Base-by-base conservation (phyloP, 345 rosid species). In the Atalantia buxifolia region DNA sequence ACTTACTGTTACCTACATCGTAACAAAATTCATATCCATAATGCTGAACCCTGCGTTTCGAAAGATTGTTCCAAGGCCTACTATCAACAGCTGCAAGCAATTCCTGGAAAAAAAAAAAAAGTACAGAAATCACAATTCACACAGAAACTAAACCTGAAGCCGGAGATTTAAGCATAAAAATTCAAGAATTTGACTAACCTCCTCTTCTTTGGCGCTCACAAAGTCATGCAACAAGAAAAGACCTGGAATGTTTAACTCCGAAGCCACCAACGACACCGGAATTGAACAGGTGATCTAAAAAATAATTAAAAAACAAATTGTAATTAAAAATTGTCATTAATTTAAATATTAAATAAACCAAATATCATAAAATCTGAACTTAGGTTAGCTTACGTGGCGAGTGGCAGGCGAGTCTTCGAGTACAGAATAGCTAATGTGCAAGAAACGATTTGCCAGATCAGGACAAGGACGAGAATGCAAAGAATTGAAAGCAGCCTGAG, bases 1-100 rank as follows among this genome's bases (percentile, higher is more conserved):
- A 38, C 12, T 38, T 38, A 38, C 86, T 24, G 57, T 35, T 71
- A 83, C 86, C 83, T 80, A 92, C 97, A 3, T 85, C 90, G 53
- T 95, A 95, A 82, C 92, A 86, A 79, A 95, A 95, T 83, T 92
- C 92, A 78, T 95, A 95, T 75, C 99, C 99, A 76, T 95, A 92
- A 87, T 95, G 99, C 80, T 92, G 99, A 83, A 93, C 98, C 84
- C 98, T 90, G 78, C 98, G 83, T 83, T 95, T 95, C 0, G 97
- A 78, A 1, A 95, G 96, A 79, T 82, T 86, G 40, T 88, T 87
- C 99, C 98, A 95, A 76, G 94, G 90, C 68, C 81, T 80, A 59
- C 65, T 72, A 84, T 95, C 99, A 82, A 95, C 94, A 22, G 93
- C 96, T 48, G 87, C 90, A 84, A 95, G 92, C 86, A 92, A 83